Evolutionary conservation across 1,284 basidiomycete species (phyloP).

Genomic region (Kalmanozyma brasiliensis): DNA sequence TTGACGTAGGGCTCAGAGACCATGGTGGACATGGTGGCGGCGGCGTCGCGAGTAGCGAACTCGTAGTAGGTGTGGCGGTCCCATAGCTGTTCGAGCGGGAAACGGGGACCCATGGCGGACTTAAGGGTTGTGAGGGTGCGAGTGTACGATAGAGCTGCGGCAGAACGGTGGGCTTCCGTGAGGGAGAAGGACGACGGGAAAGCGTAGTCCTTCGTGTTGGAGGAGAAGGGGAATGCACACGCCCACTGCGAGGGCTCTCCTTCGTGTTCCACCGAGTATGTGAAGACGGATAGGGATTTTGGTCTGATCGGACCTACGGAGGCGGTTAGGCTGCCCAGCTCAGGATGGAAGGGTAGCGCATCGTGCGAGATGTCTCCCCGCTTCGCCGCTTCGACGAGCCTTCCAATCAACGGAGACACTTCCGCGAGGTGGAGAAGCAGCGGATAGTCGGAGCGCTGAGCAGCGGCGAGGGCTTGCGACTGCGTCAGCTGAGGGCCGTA

Average conservation of each 20-base stretch:
- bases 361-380: constrained; percentile 12
- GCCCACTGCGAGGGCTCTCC: constrained; percentile 25
- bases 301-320: constrained; percentile 23
- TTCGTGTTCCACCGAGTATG: constrained; percentile 8
- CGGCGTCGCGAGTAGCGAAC: constrained; percentile 28
- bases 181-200: background rate
- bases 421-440: constrained; percentile 21
- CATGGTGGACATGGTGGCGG: constrained; percentile 41
- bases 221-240: constrained; percentile 37
- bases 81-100: constrained; percentile 40
- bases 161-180: constrained; percentile 16
- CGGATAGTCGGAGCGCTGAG: constrained; percentile 4
- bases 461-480: constrained; percentile 8
- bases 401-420: constrained; percentile 2
- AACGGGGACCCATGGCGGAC: constrained; percentile 31
- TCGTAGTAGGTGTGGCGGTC: constrained; percentile 43
- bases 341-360: constrained; percentile 32
- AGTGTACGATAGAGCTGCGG: constrained; percentile 29
- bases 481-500: constrained; percentile 18
- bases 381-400: constrained; percentile 24
- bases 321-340: constrained; percentile 18
- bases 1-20: constrained; percentile 36
- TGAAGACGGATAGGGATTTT: constrained; percentile 18
- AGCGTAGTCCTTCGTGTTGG: constrained; percentile 34
- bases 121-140: constrained; percentile 29